phyloP scores from a whole-genome alignment of 257 asterid species.

The Solanum infundibuliforme region DNA sequence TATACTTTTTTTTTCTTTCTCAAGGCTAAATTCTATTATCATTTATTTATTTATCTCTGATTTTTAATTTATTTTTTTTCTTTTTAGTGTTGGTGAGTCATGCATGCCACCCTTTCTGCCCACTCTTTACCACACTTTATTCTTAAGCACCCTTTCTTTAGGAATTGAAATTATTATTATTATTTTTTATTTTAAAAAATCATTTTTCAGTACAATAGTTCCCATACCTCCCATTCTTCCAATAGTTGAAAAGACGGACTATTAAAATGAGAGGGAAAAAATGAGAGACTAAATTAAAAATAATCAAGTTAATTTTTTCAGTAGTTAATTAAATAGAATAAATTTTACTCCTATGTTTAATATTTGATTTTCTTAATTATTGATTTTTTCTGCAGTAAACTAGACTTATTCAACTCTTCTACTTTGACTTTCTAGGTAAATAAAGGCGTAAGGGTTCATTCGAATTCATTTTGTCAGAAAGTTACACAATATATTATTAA shows the following conservation, averaged over 20 bases:
- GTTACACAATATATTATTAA: accelerated
- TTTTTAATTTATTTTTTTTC: not conserved
- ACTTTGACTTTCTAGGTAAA: not conserved
- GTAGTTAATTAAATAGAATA: not conserved
- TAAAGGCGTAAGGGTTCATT: not conserved
- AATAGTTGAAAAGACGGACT: not conserved
- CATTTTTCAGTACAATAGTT: not conserved
- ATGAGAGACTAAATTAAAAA: not conserved
- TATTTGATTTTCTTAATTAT: not conserved
- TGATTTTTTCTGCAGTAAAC: not conserved
- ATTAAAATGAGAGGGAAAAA: not conserved
- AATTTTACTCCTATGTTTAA: not conserved
- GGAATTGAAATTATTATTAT: not conserved
- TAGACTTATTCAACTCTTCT: not conserved
- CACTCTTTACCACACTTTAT: conserved; percentile 12
- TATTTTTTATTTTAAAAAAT: not conserved
- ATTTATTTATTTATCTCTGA: not conserved
- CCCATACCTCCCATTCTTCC: not conserved
- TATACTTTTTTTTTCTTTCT: not conserved
- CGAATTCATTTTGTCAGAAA: accelerated
- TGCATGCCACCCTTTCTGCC: conserved; percentile 12
- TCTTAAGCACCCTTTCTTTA: conserved; percentile 3
- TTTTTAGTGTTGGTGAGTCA: conserved; percentile 7
- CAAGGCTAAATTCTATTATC: not conserved
- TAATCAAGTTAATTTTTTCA: not conserved